Percentiles rank a stretch among this genome's conserved stretches.
Conservation (phyloP, 2,329 filamentous ascomycete species). For the Colletotrichum tropicicola region DNA sequence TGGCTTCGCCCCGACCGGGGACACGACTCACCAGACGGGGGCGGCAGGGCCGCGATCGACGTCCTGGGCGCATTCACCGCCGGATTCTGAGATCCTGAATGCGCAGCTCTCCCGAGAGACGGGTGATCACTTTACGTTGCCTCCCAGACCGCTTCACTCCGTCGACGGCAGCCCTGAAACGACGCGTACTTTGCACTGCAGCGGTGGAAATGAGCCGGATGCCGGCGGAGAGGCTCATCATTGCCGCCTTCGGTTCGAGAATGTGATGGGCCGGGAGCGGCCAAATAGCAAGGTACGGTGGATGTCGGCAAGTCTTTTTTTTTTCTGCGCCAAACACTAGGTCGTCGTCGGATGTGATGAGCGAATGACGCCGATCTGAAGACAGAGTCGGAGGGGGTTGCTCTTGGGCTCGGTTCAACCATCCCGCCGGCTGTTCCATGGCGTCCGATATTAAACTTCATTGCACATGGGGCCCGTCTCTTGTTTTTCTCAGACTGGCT, state of each 20-base stretch:
- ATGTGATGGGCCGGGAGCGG: background rate
- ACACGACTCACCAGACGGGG: background rate
- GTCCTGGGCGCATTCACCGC: background rate
- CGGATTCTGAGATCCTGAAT: no score
- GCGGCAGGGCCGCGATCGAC: background rate
- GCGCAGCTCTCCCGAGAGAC: no score
- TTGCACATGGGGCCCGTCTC: background rate
- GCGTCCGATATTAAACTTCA: background rate
- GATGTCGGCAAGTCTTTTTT: background rate
- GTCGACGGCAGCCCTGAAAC: background rate
- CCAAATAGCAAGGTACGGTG: background rate
- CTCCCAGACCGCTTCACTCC: background rate
- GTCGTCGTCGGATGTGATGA: background rate
- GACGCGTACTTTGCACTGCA: background rate
- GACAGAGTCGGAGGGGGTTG: background rate
- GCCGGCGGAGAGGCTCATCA: background rate
- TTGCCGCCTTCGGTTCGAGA: background rate
- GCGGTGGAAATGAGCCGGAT: constrained; percentile 1
- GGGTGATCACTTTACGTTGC: background rate
- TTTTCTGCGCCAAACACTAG: background rate
- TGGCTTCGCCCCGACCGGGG: background rate
- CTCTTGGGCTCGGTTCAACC: background rate
- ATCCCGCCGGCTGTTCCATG: constrained; percentile 1
- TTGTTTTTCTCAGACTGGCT: background rate
- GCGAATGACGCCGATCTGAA: background rate